These are phyloP conservation scores for Coniella lustricola DNA, from an alignment of 2,329 filamentous ascomycete genomes.

Conservation along the genomic window DNA sequence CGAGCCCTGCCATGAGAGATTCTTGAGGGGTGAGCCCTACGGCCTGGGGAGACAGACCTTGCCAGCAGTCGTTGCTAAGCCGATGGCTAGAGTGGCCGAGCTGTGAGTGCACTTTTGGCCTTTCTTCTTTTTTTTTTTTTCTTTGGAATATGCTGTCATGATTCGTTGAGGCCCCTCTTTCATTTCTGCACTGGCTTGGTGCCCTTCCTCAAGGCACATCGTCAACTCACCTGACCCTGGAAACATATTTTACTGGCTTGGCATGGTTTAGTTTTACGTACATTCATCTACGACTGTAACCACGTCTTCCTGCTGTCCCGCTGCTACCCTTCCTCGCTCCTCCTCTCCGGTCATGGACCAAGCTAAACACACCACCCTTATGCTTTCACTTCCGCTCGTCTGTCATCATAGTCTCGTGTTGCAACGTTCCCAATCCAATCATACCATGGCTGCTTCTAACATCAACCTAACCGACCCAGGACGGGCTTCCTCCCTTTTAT, in stretches of 20 bases:
- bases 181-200: not conserved
- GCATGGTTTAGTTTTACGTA: too few species aligned
- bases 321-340: too few species aligned
- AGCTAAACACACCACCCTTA: not conserved
- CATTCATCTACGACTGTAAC: too few species aligned
- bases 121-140: not conserved
- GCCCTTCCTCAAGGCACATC: not conserved
- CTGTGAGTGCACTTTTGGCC: conserved; percentile 55
- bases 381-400: not conserved
- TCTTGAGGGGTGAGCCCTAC: conserved; percentile 65
- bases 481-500: conserved; percentile 85
- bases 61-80: conserved; percentile 68
- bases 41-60: conserved; percentile 69
- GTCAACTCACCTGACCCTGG: not conserved
- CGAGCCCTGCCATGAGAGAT: conserved; percentile 79
- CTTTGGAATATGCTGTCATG: not conserved
- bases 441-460: not conserved
- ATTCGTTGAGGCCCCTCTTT: not conserved
- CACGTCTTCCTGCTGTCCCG: too few species aligned
- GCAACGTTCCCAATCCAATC: not conserved
- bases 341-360: not conserved
- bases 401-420: not conserved
- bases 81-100: conserved; percentile 76
- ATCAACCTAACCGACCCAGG: conserved; percentile 22
- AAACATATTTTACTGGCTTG: not conserved